Evolutionary conservation across 495 filamentous ascomycete genomes (phyloP).

Genomic region (Podospora pseudopauciseta): DNA sequence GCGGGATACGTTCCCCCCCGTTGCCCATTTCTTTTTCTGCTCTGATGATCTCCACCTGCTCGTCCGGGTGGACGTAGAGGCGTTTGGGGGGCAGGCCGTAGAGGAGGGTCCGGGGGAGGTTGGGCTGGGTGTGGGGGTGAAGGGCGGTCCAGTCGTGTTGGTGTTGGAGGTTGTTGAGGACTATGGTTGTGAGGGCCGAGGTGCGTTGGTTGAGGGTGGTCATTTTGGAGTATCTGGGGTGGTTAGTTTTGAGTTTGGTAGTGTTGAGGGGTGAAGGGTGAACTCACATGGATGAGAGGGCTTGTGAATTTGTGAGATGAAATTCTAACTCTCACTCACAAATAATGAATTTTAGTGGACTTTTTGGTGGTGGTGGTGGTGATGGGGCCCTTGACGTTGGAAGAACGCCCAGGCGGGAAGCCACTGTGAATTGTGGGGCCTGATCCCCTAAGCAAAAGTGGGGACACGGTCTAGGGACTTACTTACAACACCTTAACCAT

Average conservation of each 20-base stretch:
- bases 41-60: slow-evolving; percentile 76
- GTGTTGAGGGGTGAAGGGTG: not conserved
- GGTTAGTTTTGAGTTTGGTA: not conserved
- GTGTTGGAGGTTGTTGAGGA: slow-evolving; percentile 77
- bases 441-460: not conserved
- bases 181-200: slow-evolving; percentile 57
- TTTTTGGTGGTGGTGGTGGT: not conserved
- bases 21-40: slow-evolving; percentile 37
- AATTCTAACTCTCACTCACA: not conserved
- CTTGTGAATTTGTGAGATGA: not conserved
- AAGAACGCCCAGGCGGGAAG: not conserved
- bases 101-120: slow-evolving; percentile 62
- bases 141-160: slow-evolving; percentile 84
- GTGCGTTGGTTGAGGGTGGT: slow-evolving; percentile 12
- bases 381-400: not conserved
- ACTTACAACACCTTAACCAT: too few species aligned
- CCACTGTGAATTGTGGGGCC: not conserved
- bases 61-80: slow-evolving; percentile 89
- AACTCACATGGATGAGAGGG: not conserved
- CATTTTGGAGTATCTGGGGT: slow-evolving; percentile 23
- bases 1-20: slow-evolving; percentile 30
- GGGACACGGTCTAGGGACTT: too few species aligned
- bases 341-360: not conserved
- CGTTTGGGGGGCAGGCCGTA: slow-evolving; percentile 83
- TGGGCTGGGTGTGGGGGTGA: slow-evolving; percentile 51